Conservation (phyloP, 768 basidiomycete genomes). For the Calocera cornea region DNA sequence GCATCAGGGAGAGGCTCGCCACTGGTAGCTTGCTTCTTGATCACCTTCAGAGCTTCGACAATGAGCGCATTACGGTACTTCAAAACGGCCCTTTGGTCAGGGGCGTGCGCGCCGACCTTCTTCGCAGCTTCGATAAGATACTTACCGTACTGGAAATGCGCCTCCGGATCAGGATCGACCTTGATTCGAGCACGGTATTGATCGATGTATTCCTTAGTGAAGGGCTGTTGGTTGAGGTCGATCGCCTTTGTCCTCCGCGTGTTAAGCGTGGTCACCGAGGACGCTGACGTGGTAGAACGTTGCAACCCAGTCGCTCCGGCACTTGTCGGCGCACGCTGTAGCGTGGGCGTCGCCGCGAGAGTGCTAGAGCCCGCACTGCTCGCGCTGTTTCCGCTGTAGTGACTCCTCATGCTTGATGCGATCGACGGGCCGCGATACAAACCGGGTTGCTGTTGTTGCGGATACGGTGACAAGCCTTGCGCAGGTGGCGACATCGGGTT, state of each 20-base stretch:
- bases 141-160: slow-evolving; percentile 95
- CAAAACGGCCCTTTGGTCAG: slow-evolving; percentile 69
- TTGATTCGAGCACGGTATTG: slow-evolving; percentile 96
- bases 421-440: background rate
- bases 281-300: background rate
- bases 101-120: slow-evolving; percentile 60
- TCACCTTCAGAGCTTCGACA: slow-evolving; percentile 77
- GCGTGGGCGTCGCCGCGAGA: background rate
- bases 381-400: slow-evolving; percentile 1
- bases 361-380: background rate
- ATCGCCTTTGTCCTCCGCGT: slow-evolving; percentile 60
- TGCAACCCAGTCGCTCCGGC: background rate
- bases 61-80: slow-evolving; percentile 84
- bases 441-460: background rate
- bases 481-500: background rate
- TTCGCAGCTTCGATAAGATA: slow-evolving; percentile 97
- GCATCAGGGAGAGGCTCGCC: slow-evolving; percentile 88
- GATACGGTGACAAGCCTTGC: background rate
- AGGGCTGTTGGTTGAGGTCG: slow-evolving; percentile 64
- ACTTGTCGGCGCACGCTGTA: background rate
- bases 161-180: slow-evolving; percentile 93
- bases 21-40: slow-evolving; percentile 84
- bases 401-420: background rate
- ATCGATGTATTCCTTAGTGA: slow-evolving; percentile 92
- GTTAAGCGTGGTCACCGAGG: slow-evolving; percentile 26